Percentiles rank a stretch among this genome's conserved stretches.
phyloP scores from a whole-genome alignment of 129 eudicot genomes.

The Centella asiatica region DNA sequence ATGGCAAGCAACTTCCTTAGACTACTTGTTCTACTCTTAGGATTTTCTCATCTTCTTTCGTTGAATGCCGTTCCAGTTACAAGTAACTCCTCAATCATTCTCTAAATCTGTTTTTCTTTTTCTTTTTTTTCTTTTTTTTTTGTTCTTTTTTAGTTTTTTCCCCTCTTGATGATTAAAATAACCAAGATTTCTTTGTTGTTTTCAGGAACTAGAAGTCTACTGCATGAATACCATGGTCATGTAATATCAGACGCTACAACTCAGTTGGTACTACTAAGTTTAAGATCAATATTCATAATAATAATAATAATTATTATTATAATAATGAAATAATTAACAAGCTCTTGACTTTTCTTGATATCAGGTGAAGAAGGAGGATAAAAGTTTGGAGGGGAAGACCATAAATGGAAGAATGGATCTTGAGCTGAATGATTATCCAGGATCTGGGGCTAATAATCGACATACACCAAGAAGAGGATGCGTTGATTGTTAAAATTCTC shows the following conservation, averaged over 20 bases:
- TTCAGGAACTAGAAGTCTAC: conserved; percentile 41
- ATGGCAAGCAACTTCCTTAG: conserved; percentile 38
- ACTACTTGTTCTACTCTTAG: conserved; percentile 27
- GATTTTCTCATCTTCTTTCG: conserved; percentile 22
- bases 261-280: conserved; percentile 26
- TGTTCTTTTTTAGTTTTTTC: background rate
- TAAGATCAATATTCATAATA: too few relatives aligned
- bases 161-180: too few relatives aligned
- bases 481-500: conserved; percentile 12
- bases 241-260: conserved; percentile 12
- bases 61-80: conserved; percentile 45
- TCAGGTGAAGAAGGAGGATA: conserved; percentile 26
- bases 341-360: background rate
- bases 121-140: background rate
- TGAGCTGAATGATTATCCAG: conserved; percentile 72
- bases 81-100: conserved; percentile 27
- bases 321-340: background rate
- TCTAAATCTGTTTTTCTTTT: background rate
- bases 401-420: conserved; percentile 39
- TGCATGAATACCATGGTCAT: conserved; percentile 23
- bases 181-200: background rate
- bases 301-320: too few relatives aligned
- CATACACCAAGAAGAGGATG: conserved; percentile 54
- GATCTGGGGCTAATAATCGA: conserved; percentile 86
- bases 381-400: conserved; percentile 13